These are phyloP conservation scores for Jacaranda mimosifolia DNA, from an alignment of 257 asterid species.

Conservation along the genomic window DNA sequence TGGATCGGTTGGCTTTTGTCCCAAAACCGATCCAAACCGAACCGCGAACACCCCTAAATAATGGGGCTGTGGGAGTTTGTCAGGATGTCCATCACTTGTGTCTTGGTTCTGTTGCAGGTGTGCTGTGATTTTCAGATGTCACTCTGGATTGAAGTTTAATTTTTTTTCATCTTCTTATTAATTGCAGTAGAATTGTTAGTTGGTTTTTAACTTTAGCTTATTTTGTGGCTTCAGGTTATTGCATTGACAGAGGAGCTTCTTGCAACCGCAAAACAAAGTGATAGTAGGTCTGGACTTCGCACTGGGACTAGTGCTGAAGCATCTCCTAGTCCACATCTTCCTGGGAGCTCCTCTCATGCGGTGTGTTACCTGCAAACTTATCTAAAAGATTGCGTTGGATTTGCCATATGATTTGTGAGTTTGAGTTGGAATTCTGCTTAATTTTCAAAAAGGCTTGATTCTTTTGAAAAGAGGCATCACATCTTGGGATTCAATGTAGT, in stretches of 20 bases:
- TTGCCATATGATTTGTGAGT: conserved; percentile 3
- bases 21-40: too few relatives aligned
- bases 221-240: conserved; percentile 76
- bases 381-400: neutral
- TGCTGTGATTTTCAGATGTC: conserved; percentile 87
- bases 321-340: conserved; percentile 53
- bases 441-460: too few relatives aligned
- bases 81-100: conserved; percentile 87
- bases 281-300: conserved; percentile 55
- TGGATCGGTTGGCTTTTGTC: too few relatives aligned
- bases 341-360: conserved; percentile 58
- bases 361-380: conserved; percentile 43
- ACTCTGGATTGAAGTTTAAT: conserved; percentile 77
- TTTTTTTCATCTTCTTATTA: conserved; percentile 41
- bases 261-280: conserved; percentile 79
- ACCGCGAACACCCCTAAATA: too few relatives aligned
- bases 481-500: neutral
- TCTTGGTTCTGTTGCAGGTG: conserved; percentile 96
- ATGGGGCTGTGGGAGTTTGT: conserved; percentile 53
- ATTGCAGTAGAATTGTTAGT: conserved; percentile 29
- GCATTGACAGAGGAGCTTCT: conserved; percentile 94
- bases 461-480: neutral
- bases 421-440: conserved; percentile 23
- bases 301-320: conserved; percentile 56
- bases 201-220: conserved; percentile 33